Conservation (phyloP, 306 rosid species). For the Gillenia trifoliata region DNA sequence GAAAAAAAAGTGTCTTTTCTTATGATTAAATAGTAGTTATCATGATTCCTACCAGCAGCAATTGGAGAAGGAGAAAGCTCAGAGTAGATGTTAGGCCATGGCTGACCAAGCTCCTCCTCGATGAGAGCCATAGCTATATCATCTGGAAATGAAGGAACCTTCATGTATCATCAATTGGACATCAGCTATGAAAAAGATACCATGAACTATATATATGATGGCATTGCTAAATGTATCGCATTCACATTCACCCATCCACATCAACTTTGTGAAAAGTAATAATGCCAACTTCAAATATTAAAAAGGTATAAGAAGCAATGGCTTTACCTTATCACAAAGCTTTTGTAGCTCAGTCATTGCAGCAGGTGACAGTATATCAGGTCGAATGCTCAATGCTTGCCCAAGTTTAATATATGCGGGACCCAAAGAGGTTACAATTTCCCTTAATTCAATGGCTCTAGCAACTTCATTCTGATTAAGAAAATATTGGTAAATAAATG, state of each 20-base stretch:
- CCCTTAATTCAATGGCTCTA: constrained; percentile 90
- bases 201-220: constrained; percentile 11
- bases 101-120: constrained; percentile 97
- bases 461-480: constrained; percentile 86
- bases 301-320: not conserved
- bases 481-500: constrained; percentile 15
- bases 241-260: not conserved
- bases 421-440: constrained; percentile 97
- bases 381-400: constrained; percentile 97
- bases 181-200: constrained; percentile 26
- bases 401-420: constrained; percentile 98
- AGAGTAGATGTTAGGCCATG: constrained; percentile 82
- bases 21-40: constrained; percentile 34
- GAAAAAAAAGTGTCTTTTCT: not conserved
- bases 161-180: constrained; percentile 29
- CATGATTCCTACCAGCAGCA: constrained; percentile 78
- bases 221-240: not conserved
- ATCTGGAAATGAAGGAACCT: constrained; percentile 99
- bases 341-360: constrained; percentile 97
- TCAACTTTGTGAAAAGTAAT: not conserved
- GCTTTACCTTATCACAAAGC: constrained; percentile 89
- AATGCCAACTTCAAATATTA: not conserved
- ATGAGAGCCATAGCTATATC: constrained; percentile 95
- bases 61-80: constrained; percentile 94
- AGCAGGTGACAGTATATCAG: constrained; percentile 87